Evolutionary conservation across 139 green algal species (phyloP), one percentile per base, ranked within the genome.

Genomic region (Haematococcus lacustris): DNA sequence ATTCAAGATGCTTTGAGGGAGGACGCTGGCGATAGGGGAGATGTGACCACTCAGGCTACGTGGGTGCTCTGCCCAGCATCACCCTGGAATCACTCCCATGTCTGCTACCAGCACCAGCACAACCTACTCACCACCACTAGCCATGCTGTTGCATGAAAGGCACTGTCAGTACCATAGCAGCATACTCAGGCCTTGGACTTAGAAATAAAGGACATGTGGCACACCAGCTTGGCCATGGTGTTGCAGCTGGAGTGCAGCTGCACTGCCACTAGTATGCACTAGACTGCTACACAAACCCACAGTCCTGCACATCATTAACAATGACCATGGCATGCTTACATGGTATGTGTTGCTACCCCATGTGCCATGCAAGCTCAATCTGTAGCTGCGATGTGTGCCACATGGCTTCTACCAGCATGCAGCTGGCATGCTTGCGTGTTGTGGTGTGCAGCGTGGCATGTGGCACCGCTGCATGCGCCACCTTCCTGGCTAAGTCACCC

Each of bases 21-120:
- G 74, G 95, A 99, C 77, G 84, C 88, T 13, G 95, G 85, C 0
- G 86, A 89, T 30, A 51, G 86, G 4, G 95, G 95, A 0, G 95
- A 98, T 70, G 83, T 98, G 5, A 97, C 91, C 0, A 97, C 90
- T 0, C 68, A 91, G 0, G 83, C 92, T 13, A 99, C 92, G 91
- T 94, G 64, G 74, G 81, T 78, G 41, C 21, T 28, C 17, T 9
- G 17, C 9, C 17, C 43, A 53, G 9, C 43, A 53, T 9, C 43
- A n/a, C n/a, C n/a, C n/a, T n/a, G n/a, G n/a, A n/a, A n/a, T n/a
- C n/a, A n/a, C n/a, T n/a, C n/a, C n/a, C n/a, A n/a, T 53, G 43
- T 28, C 43, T 17, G 9, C 43, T 53, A 28, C 17, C 43, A 53
- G 43, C 43, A 53, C 17, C 43, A n/a, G n/a, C n/a, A n/a, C n/a